These are phyloP conservation scores for Eleusine coracana DNA, from an alignment of 176 grass and related monocot genomes.

Conservation along the genomic window DNA sequence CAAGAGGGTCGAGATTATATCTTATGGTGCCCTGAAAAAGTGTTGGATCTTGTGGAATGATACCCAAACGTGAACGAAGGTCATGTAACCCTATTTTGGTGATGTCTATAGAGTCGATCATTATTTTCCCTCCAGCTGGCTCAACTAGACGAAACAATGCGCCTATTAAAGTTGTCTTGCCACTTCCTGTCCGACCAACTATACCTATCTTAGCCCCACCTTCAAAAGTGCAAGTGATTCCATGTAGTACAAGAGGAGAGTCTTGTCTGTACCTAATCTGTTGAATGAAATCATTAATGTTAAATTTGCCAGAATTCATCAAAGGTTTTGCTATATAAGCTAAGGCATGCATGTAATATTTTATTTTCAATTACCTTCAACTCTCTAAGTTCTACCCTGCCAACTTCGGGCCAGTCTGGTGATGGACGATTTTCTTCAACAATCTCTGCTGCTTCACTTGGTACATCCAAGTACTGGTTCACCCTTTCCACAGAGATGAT, in stretches of 20 bases:
- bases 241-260: constrained; percentile 70
- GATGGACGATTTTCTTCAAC: constrained; percentile 61
- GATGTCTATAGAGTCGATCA: constrained; percentile 72
- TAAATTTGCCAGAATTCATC: background rate
- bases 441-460: constrained; percentile 70
- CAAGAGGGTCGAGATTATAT: constrained; percentile 86
- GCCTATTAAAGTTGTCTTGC: constrained; percentile 91
- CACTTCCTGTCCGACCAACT: constrained; percentile 91
- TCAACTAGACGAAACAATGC: constrained; percentile 92
- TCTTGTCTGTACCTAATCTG: constrained; percentile 85
- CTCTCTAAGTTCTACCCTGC: constrained; percentile 72
- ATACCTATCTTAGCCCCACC: constrained; percentile 86
- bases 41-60: constrained; percentile 97
- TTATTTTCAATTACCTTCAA: constrained; percentile 61
- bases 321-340: background rate
- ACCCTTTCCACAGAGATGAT: constrained; percentile 94
- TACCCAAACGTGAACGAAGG: constrained; percentile 79
- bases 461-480: constrained; percentile 85
- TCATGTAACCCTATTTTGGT: constrained; percentile 79
- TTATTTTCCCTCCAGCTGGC: constrained; percentile 78
- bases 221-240: constrained; percentile 85
- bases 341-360: constrained; percentile 1
- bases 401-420: constrained; percentile 74
- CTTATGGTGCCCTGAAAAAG: constrained; percentile 87
- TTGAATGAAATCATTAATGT: constrained; percentile 35